phyloP scores from a whole-genome alignment of 164 flowering plant genomes.

The Brasenia schreberi region DNA sequence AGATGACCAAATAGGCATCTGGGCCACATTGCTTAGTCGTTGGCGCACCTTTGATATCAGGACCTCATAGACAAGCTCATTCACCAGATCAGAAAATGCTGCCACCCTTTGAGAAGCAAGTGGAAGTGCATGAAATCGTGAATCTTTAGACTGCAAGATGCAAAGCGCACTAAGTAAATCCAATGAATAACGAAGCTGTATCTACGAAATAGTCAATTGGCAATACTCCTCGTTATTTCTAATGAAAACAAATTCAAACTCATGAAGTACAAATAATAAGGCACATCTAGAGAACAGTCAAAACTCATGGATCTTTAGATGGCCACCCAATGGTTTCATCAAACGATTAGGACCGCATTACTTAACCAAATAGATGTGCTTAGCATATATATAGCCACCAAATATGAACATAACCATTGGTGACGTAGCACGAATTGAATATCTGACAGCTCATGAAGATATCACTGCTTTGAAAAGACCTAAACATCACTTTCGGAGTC shows the following conservation, averaged over 20 bases:
- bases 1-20: slow-evolving; percentile 85
- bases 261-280: not conserved
- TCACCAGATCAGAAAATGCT: slow-evolving; percentile 82
- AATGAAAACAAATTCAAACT: too few relatives aligned
- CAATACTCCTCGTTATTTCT: slow-evolving; percentile 1
- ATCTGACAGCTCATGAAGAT: too few relatives aligned
- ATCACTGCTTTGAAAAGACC: too few relatives aligned
- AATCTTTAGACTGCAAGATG: slow-evolving; percentile 86
- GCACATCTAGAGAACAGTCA: not conserved
- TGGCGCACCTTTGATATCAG: slow-evolving; percentile 93
- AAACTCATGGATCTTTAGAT: not conserved
- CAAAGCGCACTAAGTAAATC: not conserved
- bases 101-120: slow-evolving; percentile 86
- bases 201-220: slow-evolving; percentile 2
- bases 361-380: too few relatives aligned
- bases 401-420: too few relatives aligned
- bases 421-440: too few relatives aligned
- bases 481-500: too few relatives aligned
- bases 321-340: too few relatives aligned
- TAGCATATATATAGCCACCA: too few relatives aligned
- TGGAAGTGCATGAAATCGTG: slow-evolving; percentile 97
- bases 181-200: too few relatives aligned
- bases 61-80: slow-evolving; percentile 97
- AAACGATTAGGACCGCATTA: too few relatives aligned
- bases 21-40: slow-evolving; percentile 73